Base-by-base conservation (phyloP, 148 eudicot genomes). In the Diospyros kaki region DNA sequence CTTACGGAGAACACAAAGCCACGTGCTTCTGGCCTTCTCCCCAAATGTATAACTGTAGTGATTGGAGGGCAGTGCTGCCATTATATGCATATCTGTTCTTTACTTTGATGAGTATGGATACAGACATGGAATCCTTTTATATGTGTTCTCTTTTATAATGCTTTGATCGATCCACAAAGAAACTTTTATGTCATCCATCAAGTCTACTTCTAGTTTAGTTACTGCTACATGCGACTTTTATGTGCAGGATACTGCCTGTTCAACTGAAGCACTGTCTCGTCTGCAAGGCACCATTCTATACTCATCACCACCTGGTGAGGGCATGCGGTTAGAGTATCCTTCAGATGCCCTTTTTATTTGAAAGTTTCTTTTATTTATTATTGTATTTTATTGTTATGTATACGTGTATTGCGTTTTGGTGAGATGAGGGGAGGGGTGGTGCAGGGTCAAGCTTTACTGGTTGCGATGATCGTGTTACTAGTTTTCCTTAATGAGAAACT, bases 241-340 rank as follows among this genome's bases (percentile, higher is more conserved):
- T 69, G 44, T 84, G 62, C 89, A 94, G 98, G 98, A 94, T 82
- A 81, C 98, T 73, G 85, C 90, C 59, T 75, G 84, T 73, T 94
- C 98, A 72, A 90, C 86, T 51, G 98, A 90, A 76, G 98, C 98
- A 39, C 79, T 84, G 54, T 70, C 45, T 80, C 89, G 81, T 52
- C 75, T 94, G 61, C 97, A 91, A 85, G 98, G 98, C 76, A 82
- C 90, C 38, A 61, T 84, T 63, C 89, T 94, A 14, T 74, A 84
- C 77, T 90, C 98, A 9, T 90, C 93, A 58, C 77, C 82, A 3
- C 61, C 83, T 18, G 89, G 93, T 5, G 95, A 91, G 65, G 95
- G 93, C 78, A 87, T 94, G 90, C 87, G 93, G 48, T 74, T 94
- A 77, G 98, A 94, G 97, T 94, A 94, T 94, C 97, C 98, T 94